Evolutionary conservation across 208 protist genomes (phyloP).

Genomic region (Herpetomonas tarakana): DNA sequence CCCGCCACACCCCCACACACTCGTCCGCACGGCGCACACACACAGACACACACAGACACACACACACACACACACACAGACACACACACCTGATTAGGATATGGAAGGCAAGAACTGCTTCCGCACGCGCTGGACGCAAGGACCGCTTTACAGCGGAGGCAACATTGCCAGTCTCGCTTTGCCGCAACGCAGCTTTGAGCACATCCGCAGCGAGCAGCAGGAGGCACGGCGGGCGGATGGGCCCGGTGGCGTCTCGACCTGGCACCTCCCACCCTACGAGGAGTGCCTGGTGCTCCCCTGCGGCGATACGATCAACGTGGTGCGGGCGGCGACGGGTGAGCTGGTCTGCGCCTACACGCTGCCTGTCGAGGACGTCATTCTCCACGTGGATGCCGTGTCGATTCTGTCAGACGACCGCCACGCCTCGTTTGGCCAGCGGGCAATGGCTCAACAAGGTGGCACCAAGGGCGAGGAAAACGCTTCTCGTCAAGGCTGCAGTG

Average conservation of each 20-base stretch:
- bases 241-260: not conserved
- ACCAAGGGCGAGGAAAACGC: constrained; percentile 8
- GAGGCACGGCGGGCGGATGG: not conserved
- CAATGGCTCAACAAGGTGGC: constrained; percentile 3
- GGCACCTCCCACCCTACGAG: constrained; percentile 5
- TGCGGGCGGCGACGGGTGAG: constrained; percentile 48
- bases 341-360: constrained; percentile 69
- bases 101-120: constrained; percentile 92
- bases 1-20: no score
- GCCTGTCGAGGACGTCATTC: constrained; percentile 82
- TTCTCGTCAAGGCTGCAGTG: not conserved
- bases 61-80: not conserved
- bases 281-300: constrained; percentile 77
- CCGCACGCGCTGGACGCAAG: constrained; percentile 74
- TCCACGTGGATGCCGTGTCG: constrained; percentile 76
- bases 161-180: constrained; percentile 66
- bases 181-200: constrained; percentile 6
- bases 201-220: not conserved
- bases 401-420: constrained; percentile 14
- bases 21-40: no score
- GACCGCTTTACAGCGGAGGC: constrained; percentile 85
- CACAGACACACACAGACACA: no score
- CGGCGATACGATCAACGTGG: constrained; percentile 79
- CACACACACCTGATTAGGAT: no score
- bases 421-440: constrained; percentile 2